Percentiles rank a stretch among this genome's conserved stretches.
Evolutionary conservation across 2,329 filamentous ascomycete species (phyloP).

Genomic region (Colletotrichum orchidophilum): DNA sequence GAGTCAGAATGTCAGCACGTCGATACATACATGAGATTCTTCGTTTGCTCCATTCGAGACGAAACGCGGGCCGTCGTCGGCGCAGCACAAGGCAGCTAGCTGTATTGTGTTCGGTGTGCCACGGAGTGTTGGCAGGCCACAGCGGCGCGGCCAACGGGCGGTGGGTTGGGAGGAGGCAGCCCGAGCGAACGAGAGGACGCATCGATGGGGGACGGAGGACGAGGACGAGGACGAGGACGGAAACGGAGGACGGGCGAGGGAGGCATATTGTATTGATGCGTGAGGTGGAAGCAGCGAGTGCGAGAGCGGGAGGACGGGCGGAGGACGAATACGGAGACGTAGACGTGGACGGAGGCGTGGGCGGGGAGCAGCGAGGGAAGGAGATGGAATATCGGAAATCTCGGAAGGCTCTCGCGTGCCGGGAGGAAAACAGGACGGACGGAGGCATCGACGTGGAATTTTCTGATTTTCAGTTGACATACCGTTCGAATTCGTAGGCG

Average conservation of each 20-base stretch:
- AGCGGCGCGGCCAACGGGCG: constrained; percentile 15
- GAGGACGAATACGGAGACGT: constrained; percentile 52
- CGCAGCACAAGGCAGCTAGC: not conserved
- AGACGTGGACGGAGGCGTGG: constrained; percentile 46
- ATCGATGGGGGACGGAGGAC: constrained; percentile 53
- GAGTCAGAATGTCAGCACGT: constrained; percentile 56
- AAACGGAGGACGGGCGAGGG: constrained; percentile 42
- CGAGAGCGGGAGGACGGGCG: constrained; percentile 48
- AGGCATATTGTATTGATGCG: constrained; percentile 24
- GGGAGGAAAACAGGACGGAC: constrained; percentile 52
- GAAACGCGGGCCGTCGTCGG: constrained; percentile 18
- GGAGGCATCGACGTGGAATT: constrained; percentile 57
- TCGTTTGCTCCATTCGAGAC: constrained; percentile 10
- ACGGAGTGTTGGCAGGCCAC: constrained; percentile 25
- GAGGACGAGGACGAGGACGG: constrained; percentile 32
- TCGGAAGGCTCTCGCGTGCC: constrained; percentile 39
- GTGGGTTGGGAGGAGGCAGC: constrained; percentile 16
- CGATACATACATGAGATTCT: constrained; percentile 6
- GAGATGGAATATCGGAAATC: constrained; percentile 45
- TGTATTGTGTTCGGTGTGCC: constrained; percentile 11
- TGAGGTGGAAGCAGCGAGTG: constrained; percentile 42
- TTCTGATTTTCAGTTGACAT: constrained; percentile 70
- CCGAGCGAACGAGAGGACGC: constrained; percentile 36
- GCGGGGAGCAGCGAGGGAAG: constrained; percentile 43
- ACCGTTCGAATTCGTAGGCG: constrained; percentile 99